Base-by-base conservation (phyloP, 75 land plant genomes). In the Ceratopteris richardii region DNA sequence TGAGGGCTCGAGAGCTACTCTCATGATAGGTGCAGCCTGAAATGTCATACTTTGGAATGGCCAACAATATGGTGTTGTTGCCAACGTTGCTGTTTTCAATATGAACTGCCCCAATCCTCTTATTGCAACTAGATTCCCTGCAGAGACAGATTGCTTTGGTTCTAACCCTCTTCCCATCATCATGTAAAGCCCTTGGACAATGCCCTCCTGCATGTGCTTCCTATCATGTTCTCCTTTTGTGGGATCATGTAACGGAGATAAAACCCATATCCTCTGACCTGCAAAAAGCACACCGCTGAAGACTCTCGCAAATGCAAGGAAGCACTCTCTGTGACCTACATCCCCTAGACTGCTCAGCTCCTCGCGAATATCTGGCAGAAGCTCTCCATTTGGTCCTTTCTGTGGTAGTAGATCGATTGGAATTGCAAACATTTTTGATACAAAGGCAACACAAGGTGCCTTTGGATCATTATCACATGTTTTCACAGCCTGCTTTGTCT, bases 111-210 rank as follows among this genome's bases (percentile, higher is more conserved):
- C 90, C 39, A 92, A 71, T 10, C 97, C 97, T 56, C 81, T 66
- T 20, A 92, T 92, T 27, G 97, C 97, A 31, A 85, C 95, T 23
- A 88, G 27, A 62, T 88, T 85, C 20, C 97, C 97, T 1, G 94
- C 97, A 22, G 69, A 69, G 23, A 62, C 86, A 51, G 73, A 57
- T 14, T 76, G 27, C 20, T 71, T 77, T 12, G 94, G 84, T 65
- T 82, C 80, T 61, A 92, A 60, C 2, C 84, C 89, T 62, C 84
- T 83, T 21, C 97, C 97, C 94, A 92, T 92, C 97, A 92, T 92
- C 56, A 84, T 51, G 60, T 92, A 92, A 48, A 92, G 54, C 1
- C 81, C 75, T 28, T 84, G 81, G 22, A 88, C 65, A 47, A 71
- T 78, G n/a, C 84, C 97, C 58, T 77, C 97, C 61, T 88, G 94